Evolutionary conservation across 352 stramenopile genomes (phyloP), one percentile per base, ranked within the genome.

Genomic region (Phytophthora pseudosyringae): DNA sequence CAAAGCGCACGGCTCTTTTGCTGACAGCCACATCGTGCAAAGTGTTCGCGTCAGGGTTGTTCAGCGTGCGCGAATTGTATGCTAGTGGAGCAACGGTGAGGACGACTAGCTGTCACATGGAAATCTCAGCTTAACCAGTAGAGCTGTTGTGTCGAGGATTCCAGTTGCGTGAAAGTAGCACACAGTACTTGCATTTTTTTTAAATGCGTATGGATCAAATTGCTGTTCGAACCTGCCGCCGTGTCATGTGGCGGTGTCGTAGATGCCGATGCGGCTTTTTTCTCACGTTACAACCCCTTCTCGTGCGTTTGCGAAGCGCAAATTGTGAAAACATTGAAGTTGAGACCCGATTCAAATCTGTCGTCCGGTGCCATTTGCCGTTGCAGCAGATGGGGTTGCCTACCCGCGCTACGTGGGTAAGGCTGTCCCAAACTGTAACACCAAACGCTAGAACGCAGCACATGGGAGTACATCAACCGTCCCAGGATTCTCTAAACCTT

Each of bases 381-480:
- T 51, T 38, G 54, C 32, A 62, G 28, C 32, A 29, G 21, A 54
- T 55, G 43, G 43, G 54, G 55, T 63, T 55, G 54, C 31, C 43
- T 40, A n/a, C 9, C 10, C 39, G 40, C 38, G 51, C 2, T 21
- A 21, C 21, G 21, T 21, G 21, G 21, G 21, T 21, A 21, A 21
- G 21, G 21, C 21, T 21, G 21, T 21, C 21, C 21, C 21, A 21
- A 2, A 21, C 21, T 58, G 38, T 38, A 58, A 58, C 50, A 58
- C 50, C 50, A 50, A 49, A 43, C 32, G 51, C 39, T 59, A 29
- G 50, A 59, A 59, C 50, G 40, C 51, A 59, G 50, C 51, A 59
- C 31, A 18, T 59, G 51, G 40, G 8, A 15, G 54, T 21, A 15
- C 45, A 54, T 40, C 21, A 40, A 40, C 54, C 47, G 10, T 13